Evolutionary conservation across 345 rosid species (phyloP), one percentile per base, ranked within the genome.

Genomic region (Noccaea bulbosa): DNA sequence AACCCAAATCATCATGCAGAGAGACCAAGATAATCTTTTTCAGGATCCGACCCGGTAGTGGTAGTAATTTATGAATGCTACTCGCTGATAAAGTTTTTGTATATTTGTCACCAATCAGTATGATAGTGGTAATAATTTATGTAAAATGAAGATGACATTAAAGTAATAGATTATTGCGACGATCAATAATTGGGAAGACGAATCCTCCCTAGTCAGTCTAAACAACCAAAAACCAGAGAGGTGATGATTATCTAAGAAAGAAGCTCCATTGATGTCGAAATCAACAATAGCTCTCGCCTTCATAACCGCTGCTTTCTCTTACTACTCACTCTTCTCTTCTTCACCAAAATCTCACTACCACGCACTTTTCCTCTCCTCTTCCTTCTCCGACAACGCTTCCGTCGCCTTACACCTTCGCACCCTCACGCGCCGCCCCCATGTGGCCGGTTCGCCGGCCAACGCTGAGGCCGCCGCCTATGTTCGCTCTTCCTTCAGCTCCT

Each of bases 371-470:
- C 17, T 86, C 72, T 87, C 96, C 46, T 2, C 61, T 58, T 67
- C 87, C 65, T 75, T 87, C n/a, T 71, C 91, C 24, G 85, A 86
- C 69, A 91, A 88, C 67, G 82, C 77, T 61, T 86, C 96, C 9
- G 20, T 83, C 34, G 72, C 98, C 5, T 72, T 79, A 60, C 75
- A 92, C 76, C 92, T 89, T 81, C 68, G 70, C 44, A 70, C 75
- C 75, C 96, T 92, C 82, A 89, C 94, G 65, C 91, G 82, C 73
- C 85, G 85, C 24, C 96, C 98, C 2, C 96, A 89, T 35, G 84
- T 83, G 3, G 94, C 98, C 4, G 96, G 96, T 62, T 75, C 98
- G 0, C 55, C 65, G 47, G 96, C 96, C 81, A 92, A 89, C 87
- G 84, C 86, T 1, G 89, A 89, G 30, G 85, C 84, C 3, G 94